Evolutionary conservation across 805 yeast genomes (phyloP), one percentile per base, ranked within the genome.

Genomic region (Candida montana): DNA sequence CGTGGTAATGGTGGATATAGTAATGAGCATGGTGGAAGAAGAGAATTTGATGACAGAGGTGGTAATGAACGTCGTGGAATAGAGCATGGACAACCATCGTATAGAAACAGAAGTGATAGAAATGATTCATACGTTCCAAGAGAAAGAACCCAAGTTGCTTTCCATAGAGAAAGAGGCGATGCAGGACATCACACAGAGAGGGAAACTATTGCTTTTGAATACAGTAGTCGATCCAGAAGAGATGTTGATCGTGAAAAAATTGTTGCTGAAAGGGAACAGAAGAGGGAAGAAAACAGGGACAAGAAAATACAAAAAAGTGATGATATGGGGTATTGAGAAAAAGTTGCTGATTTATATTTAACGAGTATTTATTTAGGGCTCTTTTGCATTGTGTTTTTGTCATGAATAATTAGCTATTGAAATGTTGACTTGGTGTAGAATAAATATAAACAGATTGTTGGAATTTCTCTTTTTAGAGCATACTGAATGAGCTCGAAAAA

Each of bases 211-310:
- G 31, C 18, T 16, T 41, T 42, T 17, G 60, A 47, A 30, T 53
- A 55, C 37, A 49, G 47, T 33, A 50, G 58, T 31, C 50, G 57
- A 29, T 42, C 49, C 3, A 50, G 35, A 37, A 51, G 55, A 46
- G 51, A 55, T 17, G 48, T 54, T 29, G 55, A 55, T 7, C 23
- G 55, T 3, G 38, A 49, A 0, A 41, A 55, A n/a, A 38, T 48
- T 10, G 36, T 33, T 10, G 46, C 26, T 8, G 47, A 49, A 24
- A 35, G 49, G 16, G 59, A 52, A 9, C 39, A 31, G 19, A 56
- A 54, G 17, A 43, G 50, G 33, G 53, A 50, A 18, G 48, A 46
- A 17, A 40, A 45, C 16, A 40, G 50, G n/a, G 53, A 44, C 3
- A 23, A 34, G 19, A 40, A 40, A 33, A 26, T 39, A 17, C 26